Percentiles rank a stretch among this genome's conserved stretches.
phyloP scores from a whole-genome alignment of 495 filamentous ascomycete genomes.

The Aspergillus wentii region DNA sequence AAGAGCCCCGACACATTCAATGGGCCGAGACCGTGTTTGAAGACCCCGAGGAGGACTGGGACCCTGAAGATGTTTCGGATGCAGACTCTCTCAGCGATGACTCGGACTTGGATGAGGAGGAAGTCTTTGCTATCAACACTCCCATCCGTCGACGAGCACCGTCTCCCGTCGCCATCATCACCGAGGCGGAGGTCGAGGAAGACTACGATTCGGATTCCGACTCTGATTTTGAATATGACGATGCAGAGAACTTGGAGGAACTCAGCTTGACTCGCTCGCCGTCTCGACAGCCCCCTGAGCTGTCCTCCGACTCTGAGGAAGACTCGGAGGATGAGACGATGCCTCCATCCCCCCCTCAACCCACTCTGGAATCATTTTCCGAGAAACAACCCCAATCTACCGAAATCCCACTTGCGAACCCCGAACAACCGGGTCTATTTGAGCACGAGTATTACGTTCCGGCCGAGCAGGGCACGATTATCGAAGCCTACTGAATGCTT shows the following conservation, averaged over 20 bases:
- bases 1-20: slow-evolving; percentile 70
- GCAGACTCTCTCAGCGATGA: slow-evolving; percentile 52
- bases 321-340: slow-evolving; percentile 72
- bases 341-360: slow-evolving; percentile 77
- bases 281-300: slow-evolving; percentile 74
- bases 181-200: slow-evolving; percentile 35
- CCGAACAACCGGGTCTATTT: slow-evolving; percentile 45
- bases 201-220: slow-evolving; percentile 43
- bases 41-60: slow-evolving; percentile 68
- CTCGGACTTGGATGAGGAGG: slow-evolving; percentile 46
- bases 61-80: slow-evolving; percentile 56
- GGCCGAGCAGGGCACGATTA: slow-evolving; percentile 36
- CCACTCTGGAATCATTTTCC: slow-evolving; percentile 61
- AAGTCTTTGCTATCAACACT: slow-evolving; percentile 36
- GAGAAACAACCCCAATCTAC: slow-evolving; percentile 59
- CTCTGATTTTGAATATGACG: slow-evolving; percentile 56
- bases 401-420: slow-evolving; percentile 38
- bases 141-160: slow-evolving; percentile 35
- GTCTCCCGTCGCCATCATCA: slow-evolving; percentile 31
- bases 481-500: slow-evolving; percentile 37
- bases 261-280: slow-evolving; percentile 69
- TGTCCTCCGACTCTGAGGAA: slow-evolving; percentile 61
- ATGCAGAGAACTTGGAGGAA: slow-evolving; percentile 57
- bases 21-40: slow-evolving; percentile 80
- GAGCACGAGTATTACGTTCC: slow-evolving; percentile 59